Evolutionary conservation across 306 rosid species (phyloP), one percentile per base, ranked within the genome.

Genomic region (Carpinus fangiana): DNA sequence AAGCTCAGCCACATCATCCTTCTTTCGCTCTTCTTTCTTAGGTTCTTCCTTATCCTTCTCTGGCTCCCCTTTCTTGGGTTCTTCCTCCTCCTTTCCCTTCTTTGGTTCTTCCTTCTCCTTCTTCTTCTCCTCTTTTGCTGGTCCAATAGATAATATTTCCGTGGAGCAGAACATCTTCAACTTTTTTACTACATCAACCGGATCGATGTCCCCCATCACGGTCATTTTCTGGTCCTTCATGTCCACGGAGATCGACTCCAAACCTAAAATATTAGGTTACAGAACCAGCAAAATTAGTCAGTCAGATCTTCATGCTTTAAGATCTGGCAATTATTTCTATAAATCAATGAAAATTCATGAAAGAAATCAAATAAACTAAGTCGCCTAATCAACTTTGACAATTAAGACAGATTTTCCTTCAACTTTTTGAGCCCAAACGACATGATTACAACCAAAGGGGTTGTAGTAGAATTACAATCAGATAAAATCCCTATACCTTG

Each of bases 201-300:
- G 82, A 74, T 94, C 97, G 21, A 88, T 51, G 11, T 87, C 91
- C n/a, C 98, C 98, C 0, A 73, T 86, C 76, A 92, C 73, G 0
- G 94, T 92, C 86, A 94, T 8, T 68, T 92, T 90, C 79, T 77
- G 66, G 79, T 89, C 94, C 78, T 92, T 92, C 89, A 85, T 79
- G 66, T 92, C 90, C 82, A 88, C 80, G 0, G 89, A 78, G 20
- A 92, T 84, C 50, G 98, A 92, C 4, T 85, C 94, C 18, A 94
- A 87, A 69, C 98, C 98, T 91, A 82, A 73, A 41, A 59, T 20
- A 75, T 13, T 31, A 61, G 18, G 23, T 21, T 12, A 23, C 9
- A 61, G 34, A 12, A 28, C 56, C 79, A 48, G 21, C 46, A 53
- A 64, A 45, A 26, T 4, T 14, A 23, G 69, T 79, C 8, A 72